Percentiles rank a stretch among this genome's conserved stretches.
These are phyloP conservation scores for Aspergillus fischeri DNA, from an alignment of 2,329 filamentous ascomycete species.

Conservation along the genomic window DNA sequence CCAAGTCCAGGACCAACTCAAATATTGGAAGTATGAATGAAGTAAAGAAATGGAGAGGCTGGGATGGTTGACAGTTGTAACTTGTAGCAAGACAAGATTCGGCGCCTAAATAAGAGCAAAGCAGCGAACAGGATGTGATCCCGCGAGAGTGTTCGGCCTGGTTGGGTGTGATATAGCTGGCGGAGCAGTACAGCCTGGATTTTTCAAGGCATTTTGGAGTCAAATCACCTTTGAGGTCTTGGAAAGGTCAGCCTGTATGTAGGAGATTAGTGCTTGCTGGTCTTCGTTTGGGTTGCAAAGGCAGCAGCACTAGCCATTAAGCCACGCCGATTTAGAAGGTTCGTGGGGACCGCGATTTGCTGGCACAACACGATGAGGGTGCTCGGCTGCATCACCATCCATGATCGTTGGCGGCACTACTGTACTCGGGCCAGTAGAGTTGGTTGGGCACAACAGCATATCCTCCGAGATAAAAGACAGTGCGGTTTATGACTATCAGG, in stretches of 20 bases:
- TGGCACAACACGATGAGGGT: conserved; percentile 5
- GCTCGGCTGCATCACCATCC: conserved; percentile 8
- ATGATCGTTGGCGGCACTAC: conserved; percentile 11
- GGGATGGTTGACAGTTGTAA: conserved; percentile 8
- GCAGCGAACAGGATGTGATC: conserved; percentile 19
- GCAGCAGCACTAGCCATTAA: neutral
- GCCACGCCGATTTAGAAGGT: conserved; percentile 10
- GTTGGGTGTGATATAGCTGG: conserved; percentile 17
- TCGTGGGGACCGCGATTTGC: conserved; percentile 16
- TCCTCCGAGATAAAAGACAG: neutral
- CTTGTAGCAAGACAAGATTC: conserved; percentile 5
- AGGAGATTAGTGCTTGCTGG: neutral
- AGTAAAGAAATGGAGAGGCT: conserved; percentile 13
- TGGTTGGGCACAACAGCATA: conserved; percentile 1
- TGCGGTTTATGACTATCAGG: neutral
- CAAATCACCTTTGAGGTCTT: neutral
- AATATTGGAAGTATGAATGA: conserved; percentile 3
- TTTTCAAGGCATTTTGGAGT: neutral
- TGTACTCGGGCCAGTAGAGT: neutral
- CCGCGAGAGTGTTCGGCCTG: conserved; percentile 7
- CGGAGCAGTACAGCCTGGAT: conserved; percentile 8
- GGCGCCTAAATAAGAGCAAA: conserved; percentile 20
- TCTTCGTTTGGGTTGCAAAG: neutral
- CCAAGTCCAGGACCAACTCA: neutral
- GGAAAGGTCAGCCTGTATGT: conserved; percentile 11